Percentiles rank a stretch among this genome's conserved stretches.
Evolutionary conservation across 768 basidiomycete genomes (phyloP).

Genomic region (Kwoniella pini): DNA sequence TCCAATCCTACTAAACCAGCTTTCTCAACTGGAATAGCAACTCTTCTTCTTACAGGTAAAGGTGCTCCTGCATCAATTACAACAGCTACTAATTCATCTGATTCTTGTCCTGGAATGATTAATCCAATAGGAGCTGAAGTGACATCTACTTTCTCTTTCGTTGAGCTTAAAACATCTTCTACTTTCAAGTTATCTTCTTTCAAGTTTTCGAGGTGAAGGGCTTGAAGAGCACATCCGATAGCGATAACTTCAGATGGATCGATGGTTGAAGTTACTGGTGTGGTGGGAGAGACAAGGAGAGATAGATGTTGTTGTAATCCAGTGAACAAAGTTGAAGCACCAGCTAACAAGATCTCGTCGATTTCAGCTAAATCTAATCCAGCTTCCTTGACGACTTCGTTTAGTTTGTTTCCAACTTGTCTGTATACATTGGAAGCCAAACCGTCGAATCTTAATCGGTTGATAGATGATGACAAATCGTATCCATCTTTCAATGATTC

Average conservation of each 20-base stretch:
- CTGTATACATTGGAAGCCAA: constrained; percentile 54
- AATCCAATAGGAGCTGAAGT: constrained; percentile 56
- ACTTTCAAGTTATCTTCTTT: constrained; percentile 41
- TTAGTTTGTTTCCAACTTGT: constrained; percentile 53
- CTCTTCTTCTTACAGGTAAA: constrained; percentile 55
- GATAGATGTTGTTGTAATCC: constrained; percentile 54
- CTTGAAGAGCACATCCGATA: constrained; percentile 56
- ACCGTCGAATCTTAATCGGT: constrained; percentile 58
- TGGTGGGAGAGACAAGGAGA: constrained; percentile 54
- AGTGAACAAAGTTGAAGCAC: constrained; percentile 57
- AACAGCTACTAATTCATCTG: constrained; percentile 37
- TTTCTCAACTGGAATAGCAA: constrained; percentile 53
- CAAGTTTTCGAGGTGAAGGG: constrained; percentile 52
- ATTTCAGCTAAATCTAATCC: constrained; percentile 56
- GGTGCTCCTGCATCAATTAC: constrained; percentile 50
- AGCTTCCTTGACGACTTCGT: constrained; percentile 49
- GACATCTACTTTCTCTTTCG: constrained; percentile 36
- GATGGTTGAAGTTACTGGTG: constrained; percentile 54
- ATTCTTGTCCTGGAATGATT: constrained; percentile 50
- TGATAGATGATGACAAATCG: constrained; percentile 76
- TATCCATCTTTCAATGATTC: constrained; percentile 83
- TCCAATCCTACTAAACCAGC: constrained; percentile 52
- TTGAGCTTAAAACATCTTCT: constrained; percentile 46
- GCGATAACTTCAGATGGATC: constrained; percentile 58
- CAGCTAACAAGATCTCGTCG: constrained; percentile 58